phyloP scores from a whole-genome alignment of 2,329 filamentous ascomycete genomes.

The Thermothelomyces thermophilus region DNA sequence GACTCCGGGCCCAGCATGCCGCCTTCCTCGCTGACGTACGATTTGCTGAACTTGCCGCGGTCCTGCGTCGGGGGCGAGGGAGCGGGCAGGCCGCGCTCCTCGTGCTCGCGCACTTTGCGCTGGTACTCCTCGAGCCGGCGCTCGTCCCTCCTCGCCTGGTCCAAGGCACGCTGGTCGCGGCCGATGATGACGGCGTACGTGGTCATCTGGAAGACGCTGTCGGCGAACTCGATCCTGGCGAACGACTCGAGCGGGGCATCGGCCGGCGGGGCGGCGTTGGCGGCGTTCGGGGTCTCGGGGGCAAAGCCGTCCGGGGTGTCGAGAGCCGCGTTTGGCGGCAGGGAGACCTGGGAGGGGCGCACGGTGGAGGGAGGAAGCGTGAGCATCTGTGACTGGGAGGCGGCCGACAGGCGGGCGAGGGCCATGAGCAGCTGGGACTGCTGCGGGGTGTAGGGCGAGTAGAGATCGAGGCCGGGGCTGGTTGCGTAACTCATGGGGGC shows the following conservation, averaged over 20 bases:
- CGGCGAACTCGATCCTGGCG: conserved; percentile 60
- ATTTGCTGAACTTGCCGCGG: conserved; percentile 52
- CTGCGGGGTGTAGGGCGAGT: conserved; percentile 6
- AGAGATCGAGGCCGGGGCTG: conserved; percentile 17
- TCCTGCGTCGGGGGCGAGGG: conserved; percentile 45
- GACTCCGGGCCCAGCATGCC: conserved; percentile 61
- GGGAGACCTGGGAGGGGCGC: conserved; percentile 40
- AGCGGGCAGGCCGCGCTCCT: conserved; percentile 43
- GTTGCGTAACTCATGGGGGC: conserved; percentile 2
- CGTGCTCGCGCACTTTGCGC: conserved; percentile 41
- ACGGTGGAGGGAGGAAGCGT: conserved; percentile 31
- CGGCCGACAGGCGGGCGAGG: conserved; percentile 29
- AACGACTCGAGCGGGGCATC: conserved; percentile 45
- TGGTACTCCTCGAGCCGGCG: conserved; percentile 41
- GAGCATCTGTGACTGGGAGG: conserved; percentile 8
- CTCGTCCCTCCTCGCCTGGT: conserved; percentile 48
- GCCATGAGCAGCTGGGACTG: conserved; percentile 37
- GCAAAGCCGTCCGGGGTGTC: conserved; percentile 27
- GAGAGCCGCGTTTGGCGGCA: conserved; percentile 33
- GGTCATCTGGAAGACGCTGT: conserved; percentile 74
- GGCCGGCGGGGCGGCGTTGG: conserved; percentile 30
- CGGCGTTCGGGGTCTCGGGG: conserved; percentile 28
- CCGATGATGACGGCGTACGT: conserved; percentile 67
- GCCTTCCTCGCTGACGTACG: conserved; percentile 63
- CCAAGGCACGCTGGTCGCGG: conserved; percentile 57